Evolutionary conservation across 257 asterid genomes (phyloP).

Genomic region (Solanum arcanum): DNA sequence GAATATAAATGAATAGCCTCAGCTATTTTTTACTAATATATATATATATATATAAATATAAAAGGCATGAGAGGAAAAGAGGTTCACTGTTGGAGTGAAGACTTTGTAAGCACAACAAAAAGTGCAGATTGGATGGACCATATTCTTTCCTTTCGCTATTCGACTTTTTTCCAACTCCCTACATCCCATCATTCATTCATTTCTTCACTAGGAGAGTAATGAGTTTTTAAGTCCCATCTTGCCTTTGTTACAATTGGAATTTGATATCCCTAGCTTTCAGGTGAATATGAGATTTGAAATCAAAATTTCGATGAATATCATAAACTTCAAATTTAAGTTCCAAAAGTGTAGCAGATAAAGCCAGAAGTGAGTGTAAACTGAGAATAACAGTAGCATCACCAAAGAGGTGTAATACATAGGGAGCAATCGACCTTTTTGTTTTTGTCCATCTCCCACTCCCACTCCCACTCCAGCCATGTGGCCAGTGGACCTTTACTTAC

Average conservation of each 20-base stretch:
- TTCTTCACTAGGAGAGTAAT: neutral
- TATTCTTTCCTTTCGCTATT: conserved; percentile 6
- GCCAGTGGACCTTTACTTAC: neutral
- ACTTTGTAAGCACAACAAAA: neutral
- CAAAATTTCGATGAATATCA: neutral
- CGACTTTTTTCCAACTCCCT: neutral
- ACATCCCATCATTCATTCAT: neutral
- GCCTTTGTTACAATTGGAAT: neutral
- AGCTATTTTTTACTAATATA: neutral
- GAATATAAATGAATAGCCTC: neutral
- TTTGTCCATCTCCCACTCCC: neutral
- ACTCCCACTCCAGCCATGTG: neutral
- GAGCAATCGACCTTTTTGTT: neutral
- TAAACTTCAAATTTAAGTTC: neutral
- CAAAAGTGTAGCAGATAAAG: neutral
- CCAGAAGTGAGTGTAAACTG: neutral
- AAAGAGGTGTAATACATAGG: neutral
- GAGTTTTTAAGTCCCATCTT: neutral
- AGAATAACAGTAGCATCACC: neutral
- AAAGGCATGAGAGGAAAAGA: neutral
- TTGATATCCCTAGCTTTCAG: neutral
- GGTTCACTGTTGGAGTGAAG: neutral
- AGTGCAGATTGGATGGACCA: conserved; percentile 4
- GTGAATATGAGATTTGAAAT: neutral
- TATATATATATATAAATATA: too few relatives aligned